Conservation (phyloP, 2,329 filamentous ascomycete species). For the Boeremia exigua region DNA sequence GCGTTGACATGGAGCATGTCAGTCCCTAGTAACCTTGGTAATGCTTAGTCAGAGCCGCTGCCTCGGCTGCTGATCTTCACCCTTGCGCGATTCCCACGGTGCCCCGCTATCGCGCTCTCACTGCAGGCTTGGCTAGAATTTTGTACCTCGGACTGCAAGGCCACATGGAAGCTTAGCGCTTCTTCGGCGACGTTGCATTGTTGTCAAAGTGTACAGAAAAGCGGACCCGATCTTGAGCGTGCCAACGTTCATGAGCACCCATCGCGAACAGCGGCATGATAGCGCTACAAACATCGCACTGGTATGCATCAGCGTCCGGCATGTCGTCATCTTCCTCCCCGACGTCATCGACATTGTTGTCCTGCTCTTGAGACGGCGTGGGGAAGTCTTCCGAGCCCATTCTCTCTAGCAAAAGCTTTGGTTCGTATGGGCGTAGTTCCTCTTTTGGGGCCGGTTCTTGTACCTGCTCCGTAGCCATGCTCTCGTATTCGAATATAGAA, state of each 20-base stretch:
- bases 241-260: conserved; percentile 63
- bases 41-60: background rate
- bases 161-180: conserved; percentile 6
- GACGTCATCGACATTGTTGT: conserved; percentile 21
- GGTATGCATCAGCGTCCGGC: conserved; percentile 39
- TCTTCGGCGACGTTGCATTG: background rate
- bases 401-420: conserved; percentile 1
- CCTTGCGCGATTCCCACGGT: background rate
- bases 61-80: conserved; percentile 11
- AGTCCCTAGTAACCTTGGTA: too few species aligned
- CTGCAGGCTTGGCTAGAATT: background rate
- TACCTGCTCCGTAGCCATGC: background rate
- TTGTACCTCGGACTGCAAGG: background rate
- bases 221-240: conserved; percentile 42
- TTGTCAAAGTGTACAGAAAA: conserved; percentile 14
- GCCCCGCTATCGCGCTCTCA: background rate
- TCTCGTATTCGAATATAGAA: conserved; percentile 43
- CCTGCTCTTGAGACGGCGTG: conserved; percentile 30
- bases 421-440: background rate
- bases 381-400: conserved; percentile 44
- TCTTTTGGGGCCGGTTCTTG: conserved; percentile 14
- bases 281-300: conserved; percentile 60
- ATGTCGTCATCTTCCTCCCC: conserved; percentile 45
- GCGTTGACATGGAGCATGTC: background rate
- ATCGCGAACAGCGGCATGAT: conserved; percentile 65